Base-by-base conservation (phyloP, 2,329 filamentous ascomycete species). In the Pyrenophora seminiperda region DNA sequence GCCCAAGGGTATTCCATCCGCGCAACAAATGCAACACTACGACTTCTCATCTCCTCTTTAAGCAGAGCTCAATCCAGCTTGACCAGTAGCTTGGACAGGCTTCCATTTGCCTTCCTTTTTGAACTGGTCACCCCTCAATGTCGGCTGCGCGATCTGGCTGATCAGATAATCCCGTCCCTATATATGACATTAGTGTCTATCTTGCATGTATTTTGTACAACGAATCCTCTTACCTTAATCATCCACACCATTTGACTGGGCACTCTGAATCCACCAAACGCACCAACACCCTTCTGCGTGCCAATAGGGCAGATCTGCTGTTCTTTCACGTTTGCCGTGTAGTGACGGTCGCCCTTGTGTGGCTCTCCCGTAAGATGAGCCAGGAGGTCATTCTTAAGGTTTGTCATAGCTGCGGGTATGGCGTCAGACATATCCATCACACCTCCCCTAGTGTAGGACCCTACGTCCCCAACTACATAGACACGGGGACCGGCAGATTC, bases 401-500 rank as follows among this genome's bases (percentile, higher is more conserved):
- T 81, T 5, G 75, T 75, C 56, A 75, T 68, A 0, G 75, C 59
- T 3, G 78, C 74, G 2, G 77, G 74, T 2, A 80, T 62, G 1
- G 74, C 68, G 33, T 70, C 68, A 34, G 64, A 63, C 42, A 77
- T 66, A 37, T 78, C 74, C 53, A 81, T 65, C 9, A 78, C 67
- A 18, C 76, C 76, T 13, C 77, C 76, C 3, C 68, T 68, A 4
- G 76, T 75, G 52, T 76, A 76, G 2, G 70, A 74, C 3, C 73
- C 75, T 0, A 79, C 76, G 53, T 81, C 79, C 36, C 80, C 80
- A 11, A 77, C 62, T n/a, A 73, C 75, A 57, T 81, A 82, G 33
- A 81, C 69, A 6, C 73, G 66, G 1, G 73, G 62, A 4, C 74
- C 76, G 1, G 74, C 74, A 4, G 68, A 71, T 14, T 73, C 74